These are phyloP conservation scores for Rubus idaeus DNA, from an alignment of 306 rosid genomes.

Conservation along the genomic window DNA sequence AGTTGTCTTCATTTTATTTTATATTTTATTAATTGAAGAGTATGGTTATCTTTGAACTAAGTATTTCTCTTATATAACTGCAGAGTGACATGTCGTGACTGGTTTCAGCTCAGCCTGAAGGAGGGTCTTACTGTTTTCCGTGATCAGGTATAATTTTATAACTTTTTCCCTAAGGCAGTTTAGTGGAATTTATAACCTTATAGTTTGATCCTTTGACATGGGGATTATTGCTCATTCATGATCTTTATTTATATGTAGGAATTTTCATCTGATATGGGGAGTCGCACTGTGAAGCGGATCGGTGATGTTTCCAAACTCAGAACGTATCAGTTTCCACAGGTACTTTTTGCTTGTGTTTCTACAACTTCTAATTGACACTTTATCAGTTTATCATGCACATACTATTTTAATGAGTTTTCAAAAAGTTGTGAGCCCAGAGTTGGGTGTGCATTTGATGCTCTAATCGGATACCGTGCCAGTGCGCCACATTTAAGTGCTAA, in stretches of 20 bases:
- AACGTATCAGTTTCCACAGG: slow-evolving; percentile 98
- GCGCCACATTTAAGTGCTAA: not conserved
- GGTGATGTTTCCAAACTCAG: slow-evolving; percentile 87
- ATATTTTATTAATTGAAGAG: not conserved
- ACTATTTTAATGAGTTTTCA: not conserved
- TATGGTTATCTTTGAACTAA: slow-evolving; percentile 23
- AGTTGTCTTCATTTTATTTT: not conserved
- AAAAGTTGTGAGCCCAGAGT: slow-evolving; percentile 1
- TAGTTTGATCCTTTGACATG: slow-evolving; percentile 3
- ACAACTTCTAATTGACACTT: not conserved
- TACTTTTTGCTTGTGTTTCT: slow-evolving; percentile 18
- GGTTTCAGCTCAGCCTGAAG: slow-evolving; percentile 99
- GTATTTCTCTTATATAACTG: slow-evolving; percentile 33
- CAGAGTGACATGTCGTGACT: slow-evolving; percentile 99
- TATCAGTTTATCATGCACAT: slow-evolving; percentile 2
- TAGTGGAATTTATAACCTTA: slow-evolving; percentile 21
- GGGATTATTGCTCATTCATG: not conserved
- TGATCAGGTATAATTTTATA: slow-evolving; percentile 64
- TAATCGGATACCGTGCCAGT: not conserved
- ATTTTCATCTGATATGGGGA: slow-evolving; percentile 97
- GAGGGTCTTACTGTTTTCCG: slow-evolving; percentile 99
- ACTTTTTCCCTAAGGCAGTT: not conserved
- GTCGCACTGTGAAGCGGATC: slow-evolving; percentile 85
- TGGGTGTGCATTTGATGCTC: not conserved
- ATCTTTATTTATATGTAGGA: slow-evolving; percentile 53